Base-by-base conservation (phyloP, 2,329 filamentous ascomycete species). In the Rhynchosporium agropyri region DNA sequence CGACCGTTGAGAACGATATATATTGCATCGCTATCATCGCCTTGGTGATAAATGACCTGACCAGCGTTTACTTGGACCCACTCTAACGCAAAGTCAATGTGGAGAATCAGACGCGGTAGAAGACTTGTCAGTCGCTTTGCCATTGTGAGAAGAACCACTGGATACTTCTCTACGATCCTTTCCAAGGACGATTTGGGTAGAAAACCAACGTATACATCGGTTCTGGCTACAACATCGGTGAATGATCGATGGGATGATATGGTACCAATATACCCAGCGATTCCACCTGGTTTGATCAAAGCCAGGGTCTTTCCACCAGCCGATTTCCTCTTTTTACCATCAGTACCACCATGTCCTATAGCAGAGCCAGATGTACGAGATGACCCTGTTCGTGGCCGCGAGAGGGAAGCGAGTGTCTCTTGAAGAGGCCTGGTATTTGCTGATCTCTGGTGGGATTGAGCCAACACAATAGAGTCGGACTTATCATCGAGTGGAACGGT, bases 41-140 rank as follows among this genome's bases (percentile, higher is more conserved):
- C 88, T 76, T 96, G 90, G 68, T 96, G 91, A 74, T 96, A 97
- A 42, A 99, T 90, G 9, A 97, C 90, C 74, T 99, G 92, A 0
- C 95, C 93, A 3, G 95, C 92, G 76, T 92, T 92, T 65, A 99
- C 92, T 74, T 99, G 96, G 3, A 97, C 88, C 95, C 96, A 99
- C 79, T 99, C 96, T 20, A 99, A 81, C 3, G 95, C 95, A 77
- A 99, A 99, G 76, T 99, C 95, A 67, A 99, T 98, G 72, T 99
- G 95, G 15, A 97, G 81, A 65, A 99, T 93, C 59, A 99, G 80
- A 13, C 91, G 87, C 0, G 96, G 95, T 3, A 99, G 80, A 5
- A 99, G 84, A 65, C 88, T 93, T 0, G 96, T 98, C 63, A 99
- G 79, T 54, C 95, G 84, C 77, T 99, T 99, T 0, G 95, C 95